Conservation (phyloP, 345 rosid species). For the Trapa bicornis region DNA sequence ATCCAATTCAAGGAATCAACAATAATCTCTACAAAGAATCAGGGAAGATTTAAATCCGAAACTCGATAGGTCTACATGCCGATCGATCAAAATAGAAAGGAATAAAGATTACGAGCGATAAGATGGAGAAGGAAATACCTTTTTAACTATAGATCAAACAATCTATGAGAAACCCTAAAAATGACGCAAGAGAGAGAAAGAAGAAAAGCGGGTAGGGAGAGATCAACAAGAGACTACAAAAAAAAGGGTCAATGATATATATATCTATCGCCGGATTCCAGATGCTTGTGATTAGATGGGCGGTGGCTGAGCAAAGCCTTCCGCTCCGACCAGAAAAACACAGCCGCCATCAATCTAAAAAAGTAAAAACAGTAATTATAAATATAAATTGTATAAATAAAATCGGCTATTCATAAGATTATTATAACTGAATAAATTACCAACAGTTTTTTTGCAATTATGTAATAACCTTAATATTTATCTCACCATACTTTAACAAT, state of each 20-base stretch:
- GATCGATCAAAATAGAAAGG: neutral
- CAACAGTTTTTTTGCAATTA: too few relatives aligned
- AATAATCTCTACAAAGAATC: neutral
- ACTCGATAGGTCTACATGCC: too few relatives aligned
- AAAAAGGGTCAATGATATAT: neutral
- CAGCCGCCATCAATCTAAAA: too few relatives aligned
- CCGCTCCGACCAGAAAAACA: too few relatives aligned
- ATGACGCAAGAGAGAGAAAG: neutral
- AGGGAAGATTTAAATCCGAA: too few relatives aligned
- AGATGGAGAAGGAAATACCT: neutral
- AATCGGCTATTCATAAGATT: too few relatives aligned
- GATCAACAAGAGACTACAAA: neutral
- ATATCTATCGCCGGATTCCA: neutral
- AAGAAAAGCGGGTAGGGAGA: neutral
- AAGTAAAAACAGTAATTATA: too few relatives aligned
- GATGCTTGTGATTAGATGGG: neutral
- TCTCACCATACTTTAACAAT: too few relatives aligned
- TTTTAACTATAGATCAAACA: neutral
- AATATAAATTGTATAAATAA: too few relatives aligned
- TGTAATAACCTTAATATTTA: too few relatives aligned
- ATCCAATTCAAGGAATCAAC: neutral
- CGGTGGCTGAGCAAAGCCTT: neutral
- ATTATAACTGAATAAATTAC: too few relatives aligned
- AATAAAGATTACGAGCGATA: neutral
- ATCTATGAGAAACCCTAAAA: conserved; percentile 6